These are phyloP conservation scores for Acidiella bohemica DNA, from an alignment of 495 filamentous ascomycete genomes.

Conservation along the genomic window DNA sequence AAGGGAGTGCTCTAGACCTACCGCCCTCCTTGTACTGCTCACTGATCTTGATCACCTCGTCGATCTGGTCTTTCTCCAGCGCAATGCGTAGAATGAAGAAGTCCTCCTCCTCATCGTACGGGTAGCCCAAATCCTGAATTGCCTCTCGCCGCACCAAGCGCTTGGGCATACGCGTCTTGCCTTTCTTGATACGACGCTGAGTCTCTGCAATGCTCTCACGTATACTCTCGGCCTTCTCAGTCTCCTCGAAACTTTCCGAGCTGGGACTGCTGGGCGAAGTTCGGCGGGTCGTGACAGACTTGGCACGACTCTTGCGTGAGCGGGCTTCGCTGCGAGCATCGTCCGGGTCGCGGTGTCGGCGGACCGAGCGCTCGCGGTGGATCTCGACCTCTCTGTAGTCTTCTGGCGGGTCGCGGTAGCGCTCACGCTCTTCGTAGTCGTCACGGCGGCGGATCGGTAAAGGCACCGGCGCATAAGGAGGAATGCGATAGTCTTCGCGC, in stretches of 20 bases:
- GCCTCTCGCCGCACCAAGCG: conserved; percentile 62
- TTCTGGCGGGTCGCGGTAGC: conserved; percentile 23
- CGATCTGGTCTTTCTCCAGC: conserved; percentile 77
- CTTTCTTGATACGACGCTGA: conserved; percentile 54
- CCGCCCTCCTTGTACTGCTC: conserved; percentile 45
- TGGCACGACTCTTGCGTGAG: conserved; percentile 5
- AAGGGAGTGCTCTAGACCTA: conserved; percentile 18
- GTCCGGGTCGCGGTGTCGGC: conserved; percentile 11
- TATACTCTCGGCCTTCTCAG: conserved; percentile 19
- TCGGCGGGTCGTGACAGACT: conserved; percentile 9
- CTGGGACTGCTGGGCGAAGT: conserved; percentile 15
- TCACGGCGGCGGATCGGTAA: conserved; percentile 33
- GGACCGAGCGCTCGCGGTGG: conserved; percentile 21
- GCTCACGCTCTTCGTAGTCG: conserved; percentile 30
- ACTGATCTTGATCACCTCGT: conserved; percentile 70
- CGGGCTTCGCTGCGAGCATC: conserved; percentile 3
- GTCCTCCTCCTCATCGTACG: conserved; percentile 74
- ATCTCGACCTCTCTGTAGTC: conserved; percentile 27
- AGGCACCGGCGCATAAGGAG: conserved; percentile 40
- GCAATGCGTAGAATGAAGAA: conserved; percentile 67
- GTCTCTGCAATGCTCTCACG: conserved; percentile 23
- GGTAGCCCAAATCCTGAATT: conserved; percentile 71
- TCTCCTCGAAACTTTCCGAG: conserved; percentile 25
- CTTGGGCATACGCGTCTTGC: conserved; percentile 73
- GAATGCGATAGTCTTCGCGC: conserved; percentile 37